These are phyloP conservation scores for Tulasnella sp. DNA, from an alignment of 768 basidiomycete species.

Conservation along the genomic window DNA sequence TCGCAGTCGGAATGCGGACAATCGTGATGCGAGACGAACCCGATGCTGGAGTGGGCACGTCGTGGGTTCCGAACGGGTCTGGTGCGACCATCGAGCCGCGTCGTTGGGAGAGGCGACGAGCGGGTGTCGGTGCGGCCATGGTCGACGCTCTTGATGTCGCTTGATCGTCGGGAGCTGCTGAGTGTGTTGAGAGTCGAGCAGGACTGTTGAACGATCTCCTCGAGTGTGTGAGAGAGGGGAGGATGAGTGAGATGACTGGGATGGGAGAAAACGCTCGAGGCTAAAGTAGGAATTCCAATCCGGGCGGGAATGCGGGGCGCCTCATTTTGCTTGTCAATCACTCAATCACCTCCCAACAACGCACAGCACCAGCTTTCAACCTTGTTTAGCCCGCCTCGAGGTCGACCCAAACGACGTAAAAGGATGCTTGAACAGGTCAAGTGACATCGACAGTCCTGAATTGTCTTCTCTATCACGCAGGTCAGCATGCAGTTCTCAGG, in stretches of 20 bases:
- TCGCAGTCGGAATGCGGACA: conserved; percentile 42
- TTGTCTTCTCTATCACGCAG: no score
- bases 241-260: not conserved
- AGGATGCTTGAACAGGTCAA: not conserved
- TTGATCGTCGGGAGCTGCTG: not conserved
- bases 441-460: not conserved
- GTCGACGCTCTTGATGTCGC: not conserved
- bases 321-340: not conserved
- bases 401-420: not conserved
- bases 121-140: not conserved
- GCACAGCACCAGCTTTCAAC: not conserved
- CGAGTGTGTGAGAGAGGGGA: not conserved
- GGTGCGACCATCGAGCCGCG: conserved; percentile 57
- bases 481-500: no score
- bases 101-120: conserved; percentile 24
- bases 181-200: not conserved
- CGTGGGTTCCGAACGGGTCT: conserved; percentile 55
- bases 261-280: not conserved
- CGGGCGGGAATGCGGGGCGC: not conserved
- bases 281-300: not conserved
- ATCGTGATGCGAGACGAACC: conserved; percentile 39
- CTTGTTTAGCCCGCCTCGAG: not conserved
- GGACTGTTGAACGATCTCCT: not conserved
- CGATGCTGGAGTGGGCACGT: conserved; percentile 24
- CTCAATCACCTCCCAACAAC: not conserved